Percentiles rank a stretch among this genome's conserved stretches.
Evolutionary conservation across 495 filamentous ascomycete species (phyloP).

Genomic region (Neurospora sp.): DNA sequence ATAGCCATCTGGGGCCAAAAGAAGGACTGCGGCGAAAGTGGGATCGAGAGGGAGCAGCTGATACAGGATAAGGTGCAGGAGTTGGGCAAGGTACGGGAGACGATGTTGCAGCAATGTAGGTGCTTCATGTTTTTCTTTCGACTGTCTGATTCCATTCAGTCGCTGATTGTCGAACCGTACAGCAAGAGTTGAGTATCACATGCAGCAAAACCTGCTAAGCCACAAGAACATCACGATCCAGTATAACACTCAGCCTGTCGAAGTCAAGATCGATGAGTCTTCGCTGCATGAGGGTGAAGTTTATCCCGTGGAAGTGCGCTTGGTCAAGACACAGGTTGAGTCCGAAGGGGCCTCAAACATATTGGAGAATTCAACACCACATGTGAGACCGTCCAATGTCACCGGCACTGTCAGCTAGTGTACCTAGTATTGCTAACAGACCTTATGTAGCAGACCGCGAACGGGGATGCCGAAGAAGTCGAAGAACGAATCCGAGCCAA

Average conservation of each 20-base stretch:
- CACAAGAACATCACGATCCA: conserved; percentile 33
- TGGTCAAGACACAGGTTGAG: conserved; percentile 28
- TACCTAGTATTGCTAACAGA: conserved; percentile 18
- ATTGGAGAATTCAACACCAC: neutral
- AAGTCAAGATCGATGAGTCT: conserved; percentile 33
- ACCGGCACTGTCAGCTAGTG: neutral
- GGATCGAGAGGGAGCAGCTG: conserved; percentile 12
- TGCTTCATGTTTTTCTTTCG: neutral
- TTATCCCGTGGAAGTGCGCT: conserved; percentile 41
- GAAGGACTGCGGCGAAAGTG: conserved; percentile 1
- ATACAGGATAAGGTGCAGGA: conserved; percentile 9
- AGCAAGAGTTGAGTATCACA: conserved; percentile 30
- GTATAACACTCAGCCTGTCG: conserved; percentile 37
- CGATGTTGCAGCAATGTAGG: conserved; percentile 9
- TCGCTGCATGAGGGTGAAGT: conserved; percentile 31
- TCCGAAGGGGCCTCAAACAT: neutral
- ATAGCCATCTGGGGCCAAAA: conserved; percentile 10
- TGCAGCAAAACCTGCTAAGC: conserved; percentile 19
- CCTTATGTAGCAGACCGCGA: conserved; percentile 12
- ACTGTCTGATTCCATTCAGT: neutral
- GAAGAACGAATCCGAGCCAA: conserved; percentile 40
- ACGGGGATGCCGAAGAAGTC: conserved; percentile 15
- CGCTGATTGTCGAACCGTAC: neutral
- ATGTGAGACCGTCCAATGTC: neutral
- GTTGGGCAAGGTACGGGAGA: conserved; percentile 9